Percentiles rank a stretch among this genome's conserved stretches.
Conservation (phyloP, 2,329 filamentous ascomycete species). For the Teratosphaeria zuluensis region DNA sequence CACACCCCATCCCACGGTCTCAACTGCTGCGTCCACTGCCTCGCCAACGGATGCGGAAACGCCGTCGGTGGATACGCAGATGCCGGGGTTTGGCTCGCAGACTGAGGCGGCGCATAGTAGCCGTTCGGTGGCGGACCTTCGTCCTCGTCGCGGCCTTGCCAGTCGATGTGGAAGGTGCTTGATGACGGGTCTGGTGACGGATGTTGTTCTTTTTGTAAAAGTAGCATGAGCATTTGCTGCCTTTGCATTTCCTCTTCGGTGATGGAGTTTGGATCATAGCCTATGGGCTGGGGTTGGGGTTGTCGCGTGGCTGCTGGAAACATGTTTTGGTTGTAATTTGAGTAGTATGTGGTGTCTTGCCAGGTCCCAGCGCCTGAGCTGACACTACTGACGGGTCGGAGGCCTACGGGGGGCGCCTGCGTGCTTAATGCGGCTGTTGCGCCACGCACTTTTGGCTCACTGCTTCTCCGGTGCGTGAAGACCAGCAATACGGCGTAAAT, state of each 20-base stretch:
- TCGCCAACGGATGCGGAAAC: slow-evolving; percentile 6
- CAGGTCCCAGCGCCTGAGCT: slow-evolving; percentile 12
- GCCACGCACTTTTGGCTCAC: slow-evolving; percentile 19
- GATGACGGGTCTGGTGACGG: slow-evolving; percentile 24
- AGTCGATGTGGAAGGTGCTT: slow-evolving; percentile 35
- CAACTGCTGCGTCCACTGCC: slow-evolving; percentile 14
- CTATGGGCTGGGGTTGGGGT: slow-evolving; percentile 7
- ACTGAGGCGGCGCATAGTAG: slow-evolving; percentile 17
- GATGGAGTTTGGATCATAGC: slow-evolving; percentile 25
- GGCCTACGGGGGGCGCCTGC: neutral
- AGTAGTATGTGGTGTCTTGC: slow-evolving; percentile 32
- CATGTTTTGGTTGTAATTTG: slow-evolving; percentile 39
- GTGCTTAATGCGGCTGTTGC: neutral
- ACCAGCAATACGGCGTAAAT: slow-evolving; percentile 35
- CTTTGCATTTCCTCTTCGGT: slow-evolving; percentile 42
- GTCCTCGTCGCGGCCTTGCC: slow-evolving; percentile 22
- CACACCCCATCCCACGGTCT: slow-evolving; percentile 25
- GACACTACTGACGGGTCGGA: neutral
- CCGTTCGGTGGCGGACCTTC: slow-evolving; percentile 13
- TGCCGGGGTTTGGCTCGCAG: neutral
- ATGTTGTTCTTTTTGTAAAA: slow-evolving; percentile 24
- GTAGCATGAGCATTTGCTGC: slow-evolving; percentile 42
- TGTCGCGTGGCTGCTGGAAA: slow-evolving; percentile 27
- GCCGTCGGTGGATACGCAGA: slow-evolving; percentile 10
- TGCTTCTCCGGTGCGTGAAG: slow-evolving; percentile 32